Percentiles rank a stretch among this genome's conserved stretches.
These are phyloP conservation scores for Cantharellus anzutake DNA, from an alignment of 768 basidiomycete species.

Conservation along the genomic window DNA sequence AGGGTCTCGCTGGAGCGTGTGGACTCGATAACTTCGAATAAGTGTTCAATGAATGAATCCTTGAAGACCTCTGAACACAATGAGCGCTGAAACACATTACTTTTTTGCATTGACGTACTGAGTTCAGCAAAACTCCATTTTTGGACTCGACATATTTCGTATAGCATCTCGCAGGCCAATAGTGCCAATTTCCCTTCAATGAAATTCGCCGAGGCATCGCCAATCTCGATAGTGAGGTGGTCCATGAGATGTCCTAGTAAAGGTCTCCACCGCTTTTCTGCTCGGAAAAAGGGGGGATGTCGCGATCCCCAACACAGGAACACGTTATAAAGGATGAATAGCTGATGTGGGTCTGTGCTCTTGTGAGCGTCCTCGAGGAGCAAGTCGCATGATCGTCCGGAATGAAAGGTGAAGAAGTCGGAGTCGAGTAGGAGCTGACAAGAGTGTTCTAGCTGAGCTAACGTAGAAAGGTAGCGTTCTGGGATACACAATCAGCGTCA, in stretches of 20 bases:
- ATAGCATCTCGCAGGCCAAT: constrained; percentile 56
- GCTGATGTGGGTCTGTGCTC: constrained; percentile 73
- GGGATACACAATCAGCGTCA: background rate
- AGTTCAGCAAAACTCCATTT: constrained; percentile 61
- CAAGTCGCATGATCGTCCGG: constrained; percentile 76
- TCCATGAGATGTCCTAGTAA: constrained; percentile 73
- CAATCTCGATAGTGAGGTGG: constrained; percentile 60
- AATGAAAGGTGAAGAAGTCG: constrained; percentile 79
- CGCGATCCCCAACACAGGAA: constrained; percentile 60
- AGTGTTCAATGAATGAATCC: constrained; percentile 66
- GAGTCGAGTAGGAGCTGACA: constrained; percentile 58
- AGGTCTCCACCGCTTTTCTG: constrained; percentile 66
- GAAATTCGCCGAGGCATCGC: constrained; percentile 31
- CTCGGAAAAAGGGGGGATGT: constrained; percentile 49
- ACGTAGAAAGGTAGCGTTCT: constrained; percentile 77
- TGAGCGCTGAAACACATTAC: background rate
- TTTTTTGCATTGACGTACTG: constrained; percentile 27
- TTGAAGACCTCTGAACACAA: constrained; percentile 45
- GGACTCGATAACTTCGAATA: constrained; percentile 88
- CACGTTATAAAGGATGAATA: constrained; percentile 60
- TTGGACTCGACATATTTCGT: constrained; percentile 87
- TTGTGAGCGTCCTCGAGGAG: constrained; percentile 51
- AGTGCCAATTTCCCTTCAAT: constrained; percentile 71
- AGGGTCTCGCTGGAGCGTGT: constrained; percentile 83
- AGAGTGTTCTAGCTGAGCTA: constrained; percentile 70